Evolutionary conservation across 257 asterid species (phyloP), one percentile per base, ranked within the genome.

Genomic region (Ocimum tenuiflorum): DNA sequence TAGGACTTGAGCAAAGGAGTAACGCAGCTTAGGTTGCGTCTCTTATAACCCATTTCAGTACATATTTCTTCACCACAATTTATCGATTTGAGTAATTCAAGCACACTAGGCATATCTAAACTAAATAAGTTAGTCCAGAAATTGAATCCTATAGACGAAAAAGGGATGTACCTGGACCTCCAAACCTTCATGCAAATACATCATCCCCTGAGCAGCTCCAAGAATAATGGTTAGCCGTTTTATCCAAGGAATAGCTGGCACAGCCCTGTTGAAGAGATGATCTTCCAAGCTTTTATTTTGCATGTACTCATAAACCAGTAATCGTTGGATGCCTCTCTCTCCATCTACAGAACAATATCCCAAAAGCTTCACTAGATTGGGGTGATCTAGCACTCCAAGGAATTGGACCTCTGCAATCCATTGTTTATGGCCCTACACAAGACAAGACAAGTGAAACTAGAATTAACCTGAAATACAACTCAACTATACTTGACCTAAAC

Each of bases 351-450:
- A 80, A 76, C 98, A 91, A 74, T 86, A 91, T 70, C 98, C 98
- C 50, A 88, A 71, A 65, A 91, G 98, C 69, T 91, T 91, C 45
- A 91, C 98, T 24, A 91, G 91, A 75, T 83, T 83, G 17, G 90
- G 95, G 74, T 91, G 98, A 69, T 86, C 86, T 4, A 91, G 64
- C 41, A 86, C 96, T 67, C 96, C 95, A 20, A 91, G 98, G 69
- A 86, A 88, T 63, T 88, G 98, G 47, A 91, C 96, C 71, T 91
- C 98, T 6, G 96, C 89, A 54, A 91, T 71, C 98, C 98, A 91
- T 72, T 91, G 86, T 67, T 89, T 87, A 72, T 91, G 98, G 31
- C 98, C 98, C 98, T 91, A 60, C 68, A 74, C 48, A 9, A 71
- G 7, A 54, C 11, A 43, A 20, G 22, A 53, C n/a, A n/a, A n/a